A percentile compares a stretch with the other conserved stretches of the same genome.
Conservation (phyloP, 2,329 filamentous ascomycete species). For the Penicillium nordicum region DNA sequence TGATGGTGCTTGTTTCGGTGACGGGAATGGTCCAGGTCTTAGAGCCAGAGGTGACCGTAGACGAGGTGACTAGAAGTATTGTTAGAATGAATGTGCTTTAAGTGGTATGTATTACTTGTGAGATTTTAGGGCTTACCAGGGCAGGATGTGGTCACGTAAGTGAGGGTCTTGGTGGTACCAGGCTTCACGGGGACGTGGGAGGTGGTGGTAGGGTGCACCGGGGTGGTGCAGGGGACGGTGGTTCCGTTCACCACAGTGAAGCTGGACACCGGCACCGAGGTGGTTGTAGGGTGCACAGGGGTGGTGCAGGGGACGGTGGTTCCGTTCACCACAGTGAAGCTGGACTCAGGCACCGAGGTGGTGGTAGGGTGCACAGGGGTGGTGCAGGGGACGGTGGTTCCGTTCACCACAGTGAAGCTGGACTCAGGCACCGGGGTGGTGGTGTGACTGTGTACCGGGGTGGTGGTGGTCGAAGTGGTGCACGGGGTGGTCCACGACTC, state of each 20-base stretch:
- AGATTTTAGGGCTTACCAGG: slow-evolving; percentile 27
- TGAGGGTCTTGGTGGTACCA: slow-evolving; percentile 31
- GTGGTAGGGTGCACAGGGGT: not conserved
- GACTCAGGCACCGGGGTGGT: not conserved
- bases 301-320: not conserved
- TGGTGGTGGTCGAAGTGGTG: not conserved
- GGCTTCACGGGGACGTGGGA: slow-evolving; percentile 16
- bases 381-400: not conserved
- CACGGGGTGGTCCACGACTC: slow-evolving; percentile 9
- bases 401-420: no score
- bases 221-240: slow-evolving; percentile 13
- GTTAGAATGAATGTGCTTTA: slow-evolving; percentile 3
- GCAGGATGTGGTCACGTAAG: slow-evolving; percentile 34
- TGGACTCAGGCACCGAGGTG: no score
- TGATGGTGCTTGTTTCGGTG: slow-evolving; percentile 33
- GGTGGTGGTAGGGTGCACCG: not conserved
- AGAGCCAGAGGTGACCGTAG: slow-evolving; percentile 30
- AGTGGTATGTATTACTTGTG: not conserved
- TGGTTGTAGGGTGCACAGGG: not conserved
- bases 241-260: not conserved
- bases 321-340: no score
- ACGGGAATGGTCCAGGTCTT: slow-evolving; percentile 29
- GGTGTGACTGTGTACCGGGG: not conserved
- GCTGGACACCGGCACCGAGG: not conserved
- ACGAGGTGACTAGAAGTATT: slow-evolving; percentile 24